Base-by-base conservation (phyloP, 2,329 filamentous ascomycete species). In the Neofusicoccum ribis region DNA sequence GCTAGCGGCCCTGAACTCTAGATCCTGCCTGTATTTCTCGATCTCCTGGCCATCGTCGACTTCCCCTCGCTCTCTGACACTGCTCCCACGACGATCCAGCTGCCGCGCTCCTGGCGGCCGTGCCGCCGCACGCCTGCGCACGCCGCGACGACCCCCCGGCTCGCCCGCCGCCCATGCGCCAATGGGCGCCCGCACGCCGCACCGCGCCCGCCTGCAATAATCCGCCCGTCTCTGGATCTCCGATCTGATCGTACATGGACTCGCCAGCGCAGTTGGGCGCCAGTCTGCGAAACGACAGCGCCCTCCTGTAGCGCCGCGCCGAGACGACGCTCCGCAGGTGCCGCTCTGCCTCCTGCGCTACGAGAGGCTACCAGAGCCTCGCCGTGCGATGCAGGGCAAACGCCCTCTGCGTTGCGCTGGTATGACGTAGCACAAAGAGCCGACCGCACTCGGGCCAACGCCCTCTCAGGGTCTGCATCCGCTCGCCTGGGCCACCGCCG, bases 401-500 rank as follows among this genome's bases (percentile, higher is more conserved):
- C 56, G 56, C 27, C 54, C 54, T 39, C 23, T 46, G 54, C 54
- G 15, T 43, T 11, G 52, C 52, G 52, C 37, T 17, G 37, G 52
- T 59, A 60, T 60, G 56, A 60, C 56, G 56, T 60, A 60, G 56
- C 56, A 60, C 56, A 49, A 60, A 47, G 17, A 60, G 56, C 56
- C 56, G 56, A 60, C 27, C 9, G 56, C 39, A 52, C 49, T 64
- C 61, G 49, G 49, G 39, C 61, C 41, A 37, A 7, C 49, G 41
- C 27, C 41, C 50, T 20, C 61, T 64, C 50, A 54, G 51, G 61
- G 61, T 54, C 56, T 60, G 56, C 43, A 47, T 36, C 61, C 61
- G 50, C 49, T 54, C 31, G 49, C 41, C 61, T 54, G 61, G 61
- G 61, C 56, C 61, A 64, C 49, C 50, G 51, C 61, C 49, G 50